Evolutionary conservation across 169 alveolate species (phyloP).

Genomic region (Eimeria maxima): DNA sequence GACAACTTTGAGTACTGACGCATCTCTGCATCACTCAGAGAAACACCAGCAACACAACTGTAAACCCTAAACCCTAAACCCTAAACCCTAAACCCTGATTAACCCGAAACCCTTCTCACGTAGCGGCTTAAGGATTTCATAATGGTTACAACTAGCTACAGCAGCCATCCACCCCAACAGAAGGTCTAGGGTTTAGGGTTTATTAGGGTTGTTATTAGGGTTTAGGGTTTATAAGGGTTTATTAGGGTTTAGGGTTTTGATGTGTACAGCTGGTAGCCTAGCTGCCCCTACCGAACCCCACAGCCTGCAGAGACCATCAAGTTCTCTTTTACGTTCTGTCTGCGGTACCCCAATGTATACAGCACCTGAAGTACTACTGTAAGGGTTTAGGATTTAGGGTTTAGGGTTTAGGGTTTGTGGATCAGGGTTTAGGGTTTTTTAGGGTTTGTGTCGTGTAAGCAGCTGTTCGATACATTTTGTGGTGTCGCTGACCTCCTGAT

Average conservation of each 20-base stretch:
- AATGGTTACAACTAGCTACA: too few relatives aligned
- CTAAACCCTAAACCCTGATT: slow-evolving; percentile 25
- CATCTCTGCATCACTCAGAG: not conserved
- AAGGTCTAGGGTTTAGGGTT: not conserved
- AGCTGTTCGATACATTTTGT: too few relatives aligned
- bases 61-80: slow-evolving; percentile 31
- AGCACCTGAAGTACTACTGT: slow-evolving; percentile 76
- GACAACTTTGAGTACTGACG: slow-evolving; percentile 20
- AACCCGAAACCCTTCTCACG: slow-evolving; percentile 21
- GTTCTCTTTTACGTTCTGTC: slow-evolving; percentile 42
- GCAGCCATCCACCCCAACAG: too few relatives aligned
- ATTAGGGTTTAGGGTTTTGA: slow-evolving; percentile 18
- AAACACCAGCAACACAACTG: slow-evolving; percentile 26
- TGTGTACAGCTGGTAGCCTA: not conserved
- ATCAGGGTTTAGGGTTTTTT: not conserved
- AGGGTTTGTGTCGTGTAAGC: too few relatives aligned
- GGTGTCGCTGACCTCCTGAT: too few relatives aligned
- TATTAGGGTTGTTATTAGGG: too few relatives aligned
- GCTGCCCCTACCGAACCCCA: not conserved
- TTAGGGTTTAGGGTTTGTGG: not conserved
- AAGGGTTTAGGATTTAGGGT: slow-evolving; percentile 31
- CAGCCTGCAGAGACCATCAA: slow-evolving; percentile 20
- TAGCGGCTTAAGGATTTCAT: too few relatives aligned
- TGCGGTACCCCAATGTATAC: slow-evolving; percentile 82
- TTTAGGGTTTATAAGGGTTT: too few relatives aligned